These are phyloP conservation scores for Nemania sp. DNA, from an alignment of 2,329 filamentous ascomycete genomes.

Conservation along the genomic window DNA sequence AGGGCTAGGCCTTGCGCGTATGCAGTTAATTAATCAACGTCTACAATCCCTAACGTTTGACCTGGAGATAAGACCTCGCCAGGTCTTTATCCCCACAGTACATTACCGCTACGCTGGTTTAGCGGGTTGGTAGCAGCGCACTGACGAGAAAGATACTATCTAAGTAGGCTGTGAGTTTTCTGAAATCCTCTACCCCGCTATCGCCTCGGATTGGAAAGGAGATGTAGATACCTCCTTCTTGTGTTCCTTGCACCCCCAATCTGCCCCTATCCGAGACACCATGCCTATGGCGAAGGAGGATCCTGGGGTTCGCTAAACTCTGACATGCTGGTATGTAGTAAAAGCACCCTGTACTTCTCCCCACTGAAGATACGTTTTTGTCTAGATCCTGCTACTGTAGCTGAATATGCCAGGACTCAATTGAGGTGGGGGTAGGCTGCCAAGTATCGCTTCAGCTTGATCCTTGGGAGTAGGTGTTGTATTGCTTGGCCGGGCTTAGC, in stretches of 20 bases:
- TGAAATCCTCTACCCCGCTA: neutral
- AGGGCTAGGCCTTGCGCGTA: neutral
- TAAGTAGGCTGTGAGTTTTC: neutral
- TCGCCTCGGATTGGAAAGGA: neutral
- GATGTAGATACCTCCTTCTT: neutral
- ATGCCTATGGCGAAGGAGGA: neutral
- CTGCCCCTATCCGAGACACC: constrained; percentile 23
- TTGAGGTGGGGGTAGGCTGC: constrained; percentile 23
- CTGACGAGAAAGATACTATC: neutral
- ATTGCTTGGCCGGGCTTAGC: constrained; percentile 5
- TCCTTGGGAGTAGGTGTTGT: constrained; percentile 6
- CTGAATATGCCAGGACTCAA: constrained; percentile 12
- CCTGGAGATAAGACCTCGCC: constrained; percentile 21
- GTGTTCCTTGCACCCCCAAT: constrained; percentile 1
- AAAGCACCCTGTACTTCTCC: constrained; percentile 20
- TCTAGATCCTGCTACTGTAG: constrained; percentile 21
- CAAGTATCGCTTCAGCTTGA: constrained; percentile 22
- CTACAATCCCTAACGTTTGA: constrained; percentile 14
- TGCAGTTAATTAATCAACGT: constrained; percentile 20
- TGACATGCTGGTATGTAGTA: constrained; percentile 6
- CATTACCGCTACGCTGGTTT: neutral
- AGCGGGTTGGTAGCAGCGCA: neutral
- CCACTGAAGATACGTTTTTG: constrained; percentile 31
- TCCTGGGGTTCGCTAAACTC: constrained; percentile 9
- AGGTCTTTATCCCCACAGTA: constrained; percentile 5